Base-by-base conservation (phyloP, 768 basidiomycete genomes). In the Boletus rufocinnamomeus region DNA sequence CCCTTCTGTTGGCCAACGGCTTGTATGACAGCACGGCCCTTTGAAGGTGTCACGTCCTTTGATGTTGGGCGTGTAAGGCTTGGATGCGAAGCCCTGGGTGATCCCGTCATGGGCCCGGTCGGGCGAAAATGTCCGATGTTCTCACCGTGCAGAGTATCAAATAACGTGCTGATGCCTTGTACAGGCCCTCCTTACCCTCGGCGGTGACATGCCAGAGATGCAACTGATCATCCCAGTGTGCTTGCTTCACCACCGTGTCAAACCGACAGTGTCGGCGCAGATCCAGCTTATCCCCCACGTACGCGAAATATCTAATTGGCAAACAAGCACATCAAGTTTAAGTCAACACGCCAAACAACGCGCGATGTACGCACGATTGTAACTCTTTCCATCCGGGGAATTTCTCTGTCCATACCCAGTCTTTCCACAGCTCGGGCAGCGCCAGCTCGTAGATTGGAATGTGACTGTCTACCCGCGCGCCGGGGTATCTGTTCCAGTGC, bases 401-500 rank as follows among this genome's bases (percentile, higher is more conserved):
- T 14, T 60, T 64, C 16, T 64, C 63, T 16, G 57, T 45, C 62
- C 63, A 64, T 2, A 52, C 45, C 63, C 63, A 64, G 2, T 56
- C 63, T 28, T 46, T 35, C 63, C 63, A 64, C 19, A 64, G 32
- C 5, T 60, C 58, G 1, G 63, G 63, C 1, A 60, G 5, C 17
- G 46, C 21, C 1, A 60, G 11, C 43, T 64, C 58, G 37, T 64
- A 64, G 45, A 27, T 6, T 0, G 56, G 63, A 2, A 64, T 61
- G 1, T 27, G 21, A 25, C 32, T 55, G 53, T 64, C 63, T 9
- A 49, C 63, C 0, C 63, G 57, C 6, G 63, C 63, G 2, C 63
- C 63, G 0, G 63, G 63, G 38, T 64, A 64, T 38, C 6, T 50
- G 56, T 64, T 64, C 63, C 63, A 61, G 43, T 50, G n/a, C 58